Evolutionary conservation across 106 monocot species (phyloP), one percentile per base, ranked within the genome.

Genomic region (Ottelia alismoides): DNA sequence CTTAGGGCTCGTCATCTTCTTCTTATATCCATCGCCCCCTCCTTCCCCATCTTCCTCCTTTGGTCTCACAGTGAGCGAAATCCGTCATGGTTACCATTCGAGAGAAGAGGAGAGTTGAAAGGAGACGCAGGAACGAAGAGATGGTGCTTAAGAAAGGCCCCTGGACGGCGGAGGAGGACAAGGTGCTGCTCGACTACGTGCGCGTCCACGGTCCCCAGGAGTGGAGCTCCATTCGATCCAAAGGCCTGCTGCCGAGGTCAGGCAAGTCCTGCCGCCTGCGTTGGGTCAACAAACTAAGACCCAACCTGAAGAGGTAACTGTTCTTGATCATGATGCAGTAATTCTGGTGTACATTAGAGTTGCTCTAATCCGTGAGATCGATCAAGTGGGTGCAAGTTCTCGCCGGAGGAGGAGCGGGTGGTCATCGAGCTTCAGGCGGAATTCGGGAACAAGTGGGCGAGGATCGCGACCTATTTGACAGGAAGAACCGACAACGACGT

Each of bases 181-280:
- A 73, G 27, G 56, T 87, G 5, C 65, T 92, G 2, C 30, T 77
- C 20, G 79, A 83, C 29, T 79, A 82, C 56, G 92, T 92, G 20
- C 19, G 64, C 2, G 64, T 28, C 20, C 51, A 83, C 44, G 87
- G 87, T 12, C 83, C 92, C 11, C 58, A 72, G 2, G 80, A 87
- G 27, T 92, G 92, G 92, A 92, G 82, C 87, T 92, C 77, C 83
- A 83, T 87, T 75, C 87, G 77, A 67, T 83, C 87, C 77, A 80
- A 87, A 61, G 80, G 83, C 54, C 60, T 83, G 22, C 74, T 87
- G 19, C 79, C 75, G n/a, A 58, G 87, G 20, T 79, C 82, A 31
- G 92, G 92, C 53, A 92, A 92, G 67, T 83, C 92, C 53, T 92
- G 92, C 63, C 83, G 87, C 48, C 87, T 92, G 51, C 81, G 92